Conservation (phyloP, 2,329 filamentous ascomycete genomes). For the Hypomyces perniciosus region DNA sequence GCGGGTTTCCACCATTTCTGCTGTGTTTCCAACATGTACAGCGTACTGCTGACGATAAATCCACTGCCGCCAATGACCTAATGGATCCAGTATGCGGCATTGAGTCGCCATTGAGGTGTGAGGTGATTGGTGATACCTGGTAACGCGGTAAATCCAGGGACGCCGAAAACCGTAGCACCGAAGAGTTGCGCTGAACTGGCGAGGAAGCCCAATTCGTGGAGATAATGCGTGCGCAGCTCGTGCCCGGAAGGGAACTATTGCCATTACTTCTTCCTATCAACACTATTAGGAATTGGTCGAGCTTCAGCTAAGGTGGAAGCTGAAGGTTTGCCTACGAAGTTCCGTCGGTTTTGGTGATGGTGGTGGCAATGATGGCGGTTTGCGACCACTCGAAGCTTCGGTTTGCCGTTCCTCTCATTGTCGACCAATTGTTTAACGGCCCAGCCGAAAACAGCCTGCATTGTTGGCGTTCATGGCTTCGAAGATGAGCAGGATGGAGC, state of each 20-base stretch:
- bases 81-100: slow-evolving; percentile 54
- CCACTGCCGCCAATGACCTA: slow-evolving; percentile 57
- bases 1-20: slow-evolving; percentile 56
- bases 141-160: slow-evolving; percentile 54
- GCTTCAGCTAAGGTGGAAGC: neutral
- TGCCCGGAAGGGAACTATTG: slow-evolving; percentile 53
- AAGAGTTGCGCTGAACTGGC: slow-evolving; percentile 50
- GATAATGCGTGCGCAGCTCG: slow-evolving; percentile 54
- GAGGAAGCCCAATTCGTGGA: slow-evolving; percentile 56
- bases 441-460: slow-evolving; percentile 63
- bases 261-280: slow-evolving; percentile 35
- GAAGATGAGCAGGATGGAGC: slow-evolving; percentile 55
- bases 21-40: slow-evolving; percentile 65
- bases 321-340: slow-evolving; percentile 15
- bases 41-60: slow-evolving; percentile 51
- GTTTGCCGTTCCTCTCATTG: slow-evolving; percentile 1
- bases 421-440: slow-evolving; percentile 49
- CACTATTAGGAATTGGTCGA: neutral
- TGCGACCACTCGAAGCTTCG: slow-evolving; percentile 6
- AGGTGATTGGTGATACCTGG: slow-evolving; percentile 44
- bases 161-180: slow-evolving; percentile 57
- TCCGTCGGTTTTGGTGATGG: slow-evolving; percentile 21
- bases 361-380: slow-evolving; percentile 19
- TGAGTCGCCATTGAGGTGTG: slow-evolving; percentile 40
- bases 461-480: slow-evolving; percentile 65